A percentile compares a stretch with the other conserved stretches of the same genome.
These are phyloP conservation scores for Tulasnella sp. DNA, from an alignment of 768 basidiomycete species.

Conservation along the genomic window DNA sequence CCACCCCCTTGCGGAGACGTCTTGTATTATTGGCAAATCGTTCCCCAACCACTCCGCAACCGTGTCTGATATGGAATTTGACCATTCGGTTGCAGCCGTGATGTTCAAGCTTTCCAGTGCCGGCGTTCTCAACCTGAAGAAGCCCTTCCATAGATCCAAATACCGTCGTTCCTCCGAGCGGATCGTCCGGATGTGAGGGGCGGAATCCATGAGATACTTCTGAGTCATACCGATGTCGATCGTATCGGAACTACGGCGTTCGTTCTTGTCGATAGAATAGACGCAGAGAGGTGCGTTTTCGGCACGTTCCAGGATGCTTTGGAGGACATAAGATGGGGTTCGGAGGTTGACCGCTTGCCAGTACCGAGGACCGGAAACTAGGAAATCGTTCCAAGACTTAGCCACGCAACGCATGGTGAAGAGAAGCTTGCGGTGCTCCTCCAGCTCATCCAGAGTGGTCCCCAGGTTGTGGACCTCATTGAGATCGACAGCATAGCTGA, in stretches of 20 bases:
- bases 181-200: neutral
- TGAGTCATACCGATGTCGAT: too few relatives aligned
- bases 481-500: neutral
- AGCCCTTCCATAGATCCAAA: neutral
- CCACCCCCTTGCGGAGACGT: neutral
- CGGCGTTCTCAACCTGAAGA: neutral
- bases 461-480: neutral
- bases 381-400: neutral
- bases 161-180: neutral
- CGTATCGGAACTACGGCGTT: too few relatives aligned
- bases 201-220: neutral
- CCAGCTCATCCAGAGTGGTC: neutral
- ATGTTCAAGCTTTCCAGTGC: neutral
- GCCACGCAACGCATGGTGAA: neutral
- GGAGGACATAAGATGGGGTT: neutral
- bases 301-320: neutral
- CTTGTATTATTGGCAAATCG: neutral
- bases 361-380: neutral
- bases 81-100: neutral
- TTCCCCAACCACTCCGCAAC: neutral
- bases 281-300: neutral
- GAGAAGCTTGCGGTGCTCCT: neutral
- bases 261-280: neutral
- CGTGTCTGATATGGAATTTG: too few relatives aligned
- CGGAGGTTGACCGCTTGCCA: neutral